Conservation (phyloP, 1,284 basidiomycete genomes). For the Papiliotrema terrestris region DNA sequence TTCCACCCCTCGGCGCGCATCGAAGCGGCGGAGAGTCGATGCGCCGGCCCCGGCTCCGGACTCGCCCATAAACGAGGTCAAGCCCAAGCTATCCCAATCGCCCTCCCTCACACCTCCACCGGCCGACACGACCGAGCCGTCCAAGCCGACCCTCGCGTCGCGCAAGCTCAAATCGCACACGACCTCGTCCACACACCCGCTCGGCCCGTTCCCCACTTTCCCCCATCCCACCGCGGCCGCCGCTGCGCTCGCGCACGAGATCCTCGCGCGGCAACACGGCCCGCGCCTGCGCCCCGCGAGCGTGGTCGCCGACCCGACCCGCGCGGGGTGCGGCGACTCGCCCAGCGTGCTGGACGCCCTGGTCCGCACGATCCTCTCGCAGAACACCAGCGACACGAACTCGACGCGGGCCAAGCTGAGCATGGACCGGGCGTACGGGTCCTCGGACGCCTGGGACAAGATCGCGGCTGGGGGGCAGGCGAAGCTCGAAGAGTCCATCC, state of each 20-base stretch:
- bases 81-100: too few species aligned
- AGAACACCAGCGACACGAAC: conserved; percentile 67
- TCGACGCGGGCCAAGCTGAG: conserved; percentile 61
- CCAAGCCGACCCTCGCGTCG: neutral
- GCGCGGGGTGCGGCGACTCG: conserved; percentile 54
- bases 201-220: conserved; percentile 59
- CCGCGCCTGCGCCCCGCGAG: conserved; percentile 40
- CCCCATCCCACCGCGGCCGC: conserved; percentile 56
- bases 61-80: too few species aligned
- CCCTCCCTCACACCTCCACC: too few species aligned
- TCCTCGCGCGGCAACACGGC: conserved; percentile 50
- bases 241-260: conserved; percentile 52
- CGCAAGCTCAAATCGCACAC: conserved; percentile 2
- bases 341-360: conserved; percentile 67
- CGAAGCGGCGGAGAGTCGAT: too few species aligned
- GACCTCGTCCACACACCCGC: neutral
- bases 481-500: conserved; percentile 61
- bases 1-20: too few species aligned
- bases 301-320: conserved; percentile 51
- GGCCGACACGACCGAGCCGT: too few species aligned
- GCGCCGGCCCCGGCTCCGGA: too few species aligned
- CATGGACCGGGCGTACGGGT: conserved; percentile 59
- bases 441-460: conserved; percentile 59
- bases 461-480: conserved; percentile 57
- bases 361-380: conserved; percentile 67